These are phyloP conservation scores for Umbelopsis sp. DNA, from an alignment of 371 early-diverging fungal species.

Conservation along the genomic window DNA sequence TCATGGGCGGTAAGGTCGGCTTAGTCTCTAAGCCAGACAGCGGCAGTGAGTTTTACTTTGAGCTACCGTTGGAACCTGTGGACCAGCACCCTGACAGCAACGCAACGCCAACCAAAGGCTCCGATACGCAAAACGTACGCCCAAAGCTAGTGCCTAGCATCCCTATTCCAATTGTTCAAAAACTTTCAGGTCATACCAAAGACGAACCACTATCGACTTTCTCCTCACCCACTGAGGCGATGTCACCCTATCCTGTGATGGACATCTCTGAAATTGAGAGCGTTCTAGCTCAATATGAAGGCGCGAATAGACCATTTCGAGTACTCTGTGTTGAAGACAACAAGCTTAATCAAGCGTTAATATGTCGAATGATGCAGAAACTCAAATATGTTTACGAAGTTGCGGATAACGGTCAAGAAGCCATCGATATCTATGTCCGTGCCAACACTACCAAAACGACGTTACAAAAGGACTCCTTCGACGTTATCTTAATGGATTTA, in stretches of 20 bases:
- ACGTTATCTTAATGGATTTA: conserved; percentile 54
- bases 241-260: not conserved
- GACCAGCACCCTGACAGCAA: not conserved
- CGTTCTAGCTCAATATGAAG: not conserved
- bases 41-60: conserved; percentile 14
- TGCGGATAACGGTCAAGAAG: conserved; percentile 51
- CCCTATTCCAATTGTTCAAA: not conserved
- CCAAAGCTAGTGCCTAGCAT: not conserved
- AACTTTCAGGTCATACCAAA: not conserved
- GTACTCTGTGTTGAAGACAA: conserved; percentile 48
- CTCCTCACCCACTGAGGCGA: not conserved
- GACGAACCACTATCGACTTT: not conserved
- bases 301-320: not conserved
- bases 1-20: conserved; percentile 14
- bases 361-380: conserved; percentile 36
- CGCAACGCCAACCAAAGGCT: too few species aligned
- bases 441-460: conserved; percentile 18
- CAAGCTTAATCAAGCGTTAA: conserved; percentile 48
- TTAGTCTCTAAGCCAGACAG: not conserved
- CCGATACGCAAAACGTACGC: not conserved
- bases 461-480: conserved; percentile 7
- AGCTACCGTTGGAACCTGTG: conserved; percentile 7
- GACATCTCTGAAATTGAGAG: not conserved
- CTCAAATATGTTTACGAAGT: conserved; percentile 36
- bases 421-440: conserved; percentile 28